A percentile compares a stretch with the other conserved stretches of the same genome.
Evolutionary conservation across 139 green algal species (phyloP).

Genomic region (Closterium sp.): DNA sequence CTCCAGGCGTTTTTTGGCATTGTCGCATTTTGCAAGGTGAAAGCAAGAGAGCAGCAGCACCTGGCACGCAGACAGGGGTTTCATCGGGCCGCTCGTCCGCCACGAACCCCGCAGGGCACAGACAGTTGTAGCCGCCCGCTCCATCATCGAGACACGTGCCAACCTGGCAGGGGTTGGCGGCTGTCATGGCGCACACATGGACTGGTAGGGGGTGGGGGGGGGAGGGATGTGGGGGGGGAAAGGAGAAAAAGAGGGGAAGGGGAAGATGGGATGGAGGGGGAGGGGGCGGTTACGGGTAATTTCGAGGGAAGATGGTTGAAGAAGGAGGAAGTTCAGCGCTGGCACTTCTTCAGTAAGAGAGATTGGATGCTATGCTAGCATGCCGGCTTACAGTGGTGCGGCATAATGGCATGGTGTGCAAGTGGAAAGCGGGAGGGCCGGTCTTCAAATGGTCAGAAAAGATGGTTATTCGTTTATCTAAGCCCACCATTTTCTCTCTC

Average conservation of each 20-base stretch:
- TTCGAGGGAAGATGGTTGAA: not conserved
- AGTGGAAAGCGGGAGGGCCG: too few species aligned
- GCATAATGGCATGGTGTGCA: not conserved
- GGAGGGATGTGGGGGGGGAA: not conserved
- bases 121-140: not conserved
- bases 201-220: not conserved
- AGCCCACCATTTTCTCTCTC: too few species aligned
- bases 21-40: too few species aligned
- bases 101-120: not conserved
- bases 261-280: not conserved
- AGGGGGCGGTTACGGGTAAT: too few species aligned
- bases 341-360: too few species aligned
- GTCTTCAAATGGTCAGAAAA: too few species aligned
- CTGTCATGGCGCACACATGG: not conserved
- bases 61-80: not conserved
- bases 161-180: not conserved
- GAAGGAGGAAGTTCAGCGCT: not conserved
- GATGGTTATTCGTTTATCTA: too few species aligned
- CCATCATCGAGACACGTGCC: not conserved
- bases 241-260: not conserved
- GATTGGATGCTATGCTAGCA: too few species aligned
- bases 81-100: not conserved
- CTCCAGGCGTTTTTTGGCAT: too few species aligned
- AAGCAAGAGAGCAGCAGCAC: too few species aligned
- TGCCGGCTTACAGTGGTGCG: too few species aligned